phyloP scores from a whole-genome alignment of 202 grass and related monocot species.

The Musa balbisiana region DNA sequence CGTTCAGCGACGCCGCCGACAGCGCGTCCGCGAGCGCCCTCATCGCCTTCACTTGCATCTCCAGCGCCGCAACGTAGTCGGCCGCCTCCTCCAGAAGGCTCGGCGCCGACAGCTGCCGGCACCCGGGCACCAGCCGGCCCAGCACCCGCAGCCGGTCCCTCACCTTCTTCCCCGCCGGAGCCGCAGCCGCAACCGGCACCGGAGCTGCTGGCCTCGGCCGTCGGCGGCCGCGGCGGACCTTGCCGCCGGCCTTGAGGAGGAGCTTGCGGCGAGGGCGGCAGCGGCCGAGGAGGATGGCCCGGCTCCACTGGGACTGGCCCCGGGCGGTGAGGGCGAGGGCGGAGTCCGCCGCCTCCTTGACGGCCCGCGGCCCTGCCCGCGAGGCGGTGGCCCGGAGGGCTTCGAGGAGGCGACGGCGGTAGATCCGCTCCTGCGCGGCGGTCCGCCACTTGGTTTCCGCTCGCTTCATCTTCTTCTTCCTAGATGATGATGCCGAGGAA shows the following conservation, averaged over 20 bases:
- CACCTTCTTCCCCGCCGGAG: constrained; percentile 41
- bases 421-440: constrained; percentile 58
- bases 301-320: constrained; percentile 84
- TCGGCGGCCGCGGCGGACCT: constrained; percentile 38
- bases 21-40: constrained; percentile 66
- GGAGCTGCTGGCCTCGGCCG: not conserved
- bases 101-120: constrained; percentile 56
- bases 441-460: constrained; percentile 58
- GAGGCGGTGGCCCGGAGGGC: constrained; percentile 48
- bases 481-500: not conserved
- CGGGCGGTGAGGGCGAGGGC: constrained; percentile 75
- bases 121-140: constrained; percentile 74
- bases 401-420: constrained; percentile 68
- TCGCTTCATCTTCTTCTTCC: constrained; percentile 3
- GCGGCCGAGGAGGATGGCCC: constrained; percentile 62
- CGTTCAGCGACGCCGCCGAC: constrained; percentile 40
- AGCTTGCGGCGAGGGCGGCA: constrained; percentile 33
- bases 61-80: constrained; percentile 81
- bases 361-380: constrained; percentile 29
- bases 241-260: constrained; percentile 78
- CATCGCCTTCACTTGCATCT: constrained; percentile 96
- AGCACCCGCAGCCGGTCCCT: constrained; percentile 69
- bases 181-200: not conserved
- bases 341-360: constrained; percentile 76
- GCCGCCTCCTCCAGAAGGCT: constrained; percentile 79